phyloP scores from a whole-genome alignment of 2,329 filamentous ascomycete species.

The Emmonsia crescens region DNA sequence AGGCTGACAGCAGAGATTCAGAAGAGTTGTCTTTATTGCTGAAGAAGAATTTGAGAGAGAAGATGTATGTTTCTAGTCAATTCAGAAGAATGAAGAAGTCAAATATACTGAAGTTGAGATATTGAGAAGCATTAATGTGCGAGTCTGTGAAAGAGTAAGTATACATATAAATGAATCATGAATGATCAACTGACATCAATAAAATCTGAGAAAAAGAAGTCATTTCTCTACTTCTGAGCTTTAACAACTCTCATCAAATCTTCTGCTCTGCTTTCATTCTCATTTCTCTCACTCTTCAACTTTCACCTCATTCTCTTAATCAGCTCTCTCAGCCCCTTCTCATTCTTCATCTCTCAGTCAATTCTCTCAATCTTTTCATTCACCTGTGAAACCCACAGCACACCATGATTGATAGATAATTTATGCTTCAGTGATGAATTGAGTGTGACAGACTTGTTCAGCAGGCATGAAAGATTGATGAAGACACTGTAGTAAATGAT shows the following conservation, averaged over 20 bases:
- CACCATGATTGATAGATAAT: slow-evolving; percentile 42
- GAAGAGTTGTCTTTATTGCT: slow-evolving; percentile 20
- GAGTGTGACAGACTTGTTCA: slow-evolving; percentile 39
- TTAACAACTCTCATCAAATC: slow-evolving; percentile 23
- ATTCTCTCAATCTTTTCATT: slow-evolving; percentile 26
- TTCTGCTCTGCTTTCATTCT: slow-evolving; percentile 1
- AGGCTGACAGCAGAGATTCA: slow-evolving; percentile 19
- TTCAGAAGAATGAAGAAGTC: slow-evolving; percentile 85
- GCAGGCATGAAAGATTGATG: slow-evolving; percentile 43
- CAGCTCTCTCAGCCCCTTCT: slow-evolving; percentile 14
- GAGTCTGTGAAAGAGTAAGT: slow-evolving; percentile 75
- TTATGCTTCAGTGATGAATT: slow-evolving; percentile 40
- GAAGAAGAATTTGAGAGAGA: slow-evolving; percentile 77
- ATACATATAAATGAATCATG: too few species aligned
- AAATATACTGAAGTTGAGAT: slow-evolving; percentile 88
- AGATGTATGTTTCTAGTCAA: slow-evolving; percentile 92
- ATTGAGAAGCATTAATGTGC: slow-evolving; percentile 90
- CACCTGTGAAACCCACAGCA: slow-evolving; percentile 24
- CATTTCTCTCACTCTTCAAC: slow-evolving; percentile 12
- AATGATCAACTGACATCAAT: slow-evolving; percentile 33
- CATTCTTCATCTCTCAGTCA: slow-evolving; percentile 23
- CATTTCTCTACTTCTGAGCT: slow-evolving; percentile 31
- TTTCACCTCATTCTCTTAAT: slow-evolving; percentile 26
- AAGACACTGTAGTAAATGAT: slow-evolving; percentile 52
- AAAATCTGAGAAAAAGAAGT: slow-evolving; percentile 40